These are phyloP conservation scores for Forsythia suspensa DNA, from an alignment of 257 asterid species.

Conservation along the genomic window DNA sequence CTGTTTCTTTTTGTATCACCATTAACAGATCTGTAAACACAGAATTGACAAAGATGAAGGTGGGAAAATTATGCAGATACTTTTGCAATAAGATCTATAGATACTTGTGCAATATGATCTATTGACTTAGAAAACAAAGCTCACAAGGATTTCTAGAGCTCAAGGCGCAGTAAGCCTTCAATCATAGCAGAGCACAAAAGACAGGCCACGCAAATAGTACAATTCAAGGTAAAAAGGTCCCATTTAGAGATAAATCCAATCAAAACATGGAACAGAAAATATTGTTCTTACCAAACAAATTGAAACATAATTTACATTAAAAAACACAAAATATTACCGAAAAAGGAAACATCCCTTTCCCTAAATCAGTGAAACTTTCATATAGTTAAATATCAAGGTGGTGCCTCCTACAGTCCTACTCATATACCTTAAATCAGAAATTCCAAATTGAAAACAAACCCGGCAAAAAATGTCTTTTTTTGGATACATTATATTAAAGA, in stretches of 20 bases:
- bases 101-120: not conserved
- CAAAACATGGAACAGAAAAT: not conserved
- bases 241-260: not conserved
- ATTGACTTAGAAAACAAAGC: conserved; percentile 9
- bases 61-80: conserved; percentile 18
- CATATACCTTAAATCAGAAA: not conserved
- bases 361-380: not conserved
- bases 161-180: conserved; percentile 3
- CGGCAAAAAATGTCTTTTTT: not conserved
- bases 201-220: not conserved
- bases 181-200: not conserved
- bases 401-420: not conserved
- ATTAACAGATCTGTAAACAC: conserved; percentile 63
- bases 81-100: not conserved
- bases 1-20: conserved; percentile 68
- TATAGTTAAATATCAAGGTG: not conserved
- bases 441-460: not conserved
- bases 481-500: not conserved
- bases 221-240: not conserved
- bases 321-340: not conserved
- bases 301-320: not conserved
- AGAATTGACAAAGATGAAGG: conserved; percentile 20
- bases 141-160: not conserved
- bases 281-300: not conserved
- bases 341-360: not conserved